Conservation (phyloP, 2,329 filamentous ascomycete genomes). For the Phaeosphaeriaceae sp. region DNA sequence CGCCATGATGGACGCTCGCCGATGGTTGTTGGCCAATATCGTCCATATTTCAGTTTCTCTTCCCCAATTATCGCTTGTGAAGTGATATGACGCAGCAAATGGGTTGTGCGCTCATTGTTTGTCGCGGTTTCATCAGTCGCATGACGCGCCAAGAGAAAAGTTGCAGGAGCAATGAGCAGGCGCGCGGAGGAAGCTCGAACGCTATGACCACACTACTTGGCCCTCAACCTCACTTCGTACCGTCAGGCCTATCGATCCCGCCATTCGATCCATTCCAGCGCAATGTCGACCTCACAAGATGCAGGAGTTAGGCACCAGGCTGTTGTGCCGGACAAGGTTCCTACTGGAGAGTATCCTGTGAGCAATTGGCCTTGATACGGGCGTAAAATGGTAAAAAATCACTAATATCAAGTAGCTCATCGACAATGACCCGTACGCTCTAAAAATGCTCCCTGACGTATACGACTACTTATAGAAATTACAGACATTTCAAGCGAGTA, state of each 20-base stretch:
- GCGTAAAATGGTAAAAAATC: slow-evolving; percentile 28
- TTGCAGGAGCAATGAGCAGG: slow-evolving; percentile 16
- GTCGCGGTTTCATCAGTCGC: slow-evolving; percentile 22
- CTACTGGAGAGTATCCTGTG: slow-evolving; percentile 87
- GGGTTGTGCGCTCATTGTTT: slow-evolving; percentile 35
- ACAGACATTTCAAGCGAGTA: slow-evolving; percentile 88
- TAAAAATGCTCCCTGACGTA: slow-evolving; percentile 8
- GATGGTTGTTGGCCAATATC: slow-evolving; percentile 25
- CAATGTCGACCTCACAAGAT: slow-evolving; percentile 39
- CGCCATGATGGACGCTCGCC: slow-evolving; percentile 25
- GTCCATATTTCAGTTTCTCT: slow-evolving; percentile 30
- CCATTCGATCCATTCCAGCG: slow-evolving; percentile 20
- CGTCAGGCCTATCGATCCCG: slow-evolving; percentile 15
- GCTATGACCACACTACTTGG: slow-evolving; percentile 3
- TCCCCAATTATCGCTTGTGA: slow-evolving; percentile 10
- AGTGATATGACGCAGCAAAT: slow-evolving; percentile 16
- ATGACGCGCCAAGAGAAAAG: slow-evolving; percentile 42
- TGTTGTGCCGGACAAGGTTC: slow-evolving; percentile 75
- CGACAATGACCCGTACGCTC: slow-evolving; percentile 93
- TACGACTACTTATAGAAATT: slow-evolving; percentile 28
- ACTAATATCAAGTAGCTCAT: slow-evolving; percentile 74
- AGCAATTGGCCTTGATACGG: slow-evolving; percentile 49
- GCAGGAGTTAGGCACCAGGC: slow-evolving; percentile 44
- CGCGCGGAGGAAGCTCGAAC: slow-evolving; percentile 14
- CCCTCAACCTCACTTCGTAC: slow-evolving; percentile 30